phyloP scores from a whole-genome alignment of 805 yeast genomes.

The Candida railenensis region DNA sequence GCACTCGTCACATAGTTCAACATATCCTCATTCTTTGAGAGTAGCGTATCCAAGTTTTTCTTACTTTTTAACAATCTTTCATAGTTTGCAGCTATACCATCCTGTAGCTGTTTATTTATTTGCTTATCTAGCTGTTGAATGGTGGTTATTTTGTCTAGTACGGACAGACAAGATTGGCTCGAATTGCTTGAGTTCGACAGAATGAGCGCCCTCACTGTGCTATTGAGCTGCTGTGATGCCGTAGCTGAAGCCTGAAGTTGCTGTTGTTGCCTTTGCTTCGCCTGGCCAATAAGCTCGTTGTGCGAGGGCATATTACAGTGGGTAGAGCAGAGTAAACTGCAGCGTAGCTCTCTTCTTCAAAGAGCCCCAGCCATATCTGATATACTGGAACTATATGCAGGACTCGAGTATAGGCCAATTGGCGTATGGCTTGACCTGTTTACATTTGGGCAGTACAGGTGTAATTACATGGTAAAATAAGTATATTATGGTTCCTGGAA shows the following conservation, averaged over 20 bases:
- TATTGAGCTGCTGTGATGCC: slow-evolving; percentile 24
- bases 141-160: slow-evolving; percentile 38
- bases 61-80: slow-evolving; percentile 24
- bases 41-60: slow-evolving; percentile 19
- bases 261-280: slow-evolving; percentile 32
- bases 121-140: slow-evolving; percentile 38
- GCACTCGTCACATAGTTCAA: background rate
- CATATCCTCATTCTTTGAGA: slow-evolving; percentile 10
- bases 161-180: slow-evolving; percentile 9
- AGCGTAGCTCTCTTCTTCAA: too few relatives aligned
- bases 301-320: slow-evolving; percentile 17
- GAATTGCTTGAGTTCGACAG: slow-evolving; percentile 22
- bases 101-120: slow-evolving; percentile 34
- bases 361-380: too few relatives aligned
- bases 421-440: too few relatives aligned
- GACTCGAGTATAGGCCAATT: background rate
- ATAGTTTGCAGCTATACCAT: slow-evolving; percentile 32
- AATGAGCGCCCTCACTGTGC: slow-evolving; percentile 21
- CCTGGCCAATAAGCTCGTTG: slow-evolving; percentile 25
- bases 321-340: background rate
- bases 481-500: too few relatives aligned
- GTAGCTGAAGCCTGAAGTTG: slow-evolving; percentile 25
- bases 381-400: background rate
- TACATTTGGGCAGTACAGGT: too few relatives aligned
- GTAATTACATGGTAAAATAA: too few relatives aligned